phyloP scores from a whole-genome alignment of 768 basidiomycete genomes.

The Paxillus ammoniavirescens region DNA sequence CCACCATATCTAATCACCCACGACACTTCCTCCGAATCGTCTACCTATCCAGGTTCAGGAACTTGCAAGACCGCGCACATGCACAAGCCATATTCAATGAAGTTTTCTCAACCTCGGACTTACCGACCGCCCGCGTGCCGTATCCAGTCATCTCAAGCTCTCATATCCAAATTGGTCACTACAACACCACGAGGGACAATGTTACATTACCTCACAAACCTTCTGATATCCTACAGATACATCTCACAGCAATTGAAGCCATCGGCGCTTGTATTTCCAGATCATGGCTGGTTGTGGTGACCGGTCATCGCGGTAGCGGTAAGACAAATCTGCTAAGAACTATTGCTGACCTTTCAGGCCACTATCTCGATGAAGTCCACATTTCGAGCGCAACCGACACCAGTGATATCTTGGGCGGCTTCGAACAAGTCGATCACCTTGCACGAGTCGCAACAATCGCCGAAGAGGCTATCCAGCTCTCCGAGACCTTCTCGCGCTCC shows the following conservation, averaged over 20 bases:
- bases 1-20: slow-evolving; percentile 44
- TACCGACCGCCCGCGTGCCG: slow-evolving; percentile 40
- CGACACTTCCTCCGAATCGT: slow-evolving; percentile 63
- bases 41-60: slow-evolving; percentile 88
- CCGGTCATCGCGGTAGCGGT: slow-evolving; percentile 69
- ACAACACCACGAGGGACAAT: slow-evolving; percentile 35
- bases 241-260: slow-evolving; percentile 69
- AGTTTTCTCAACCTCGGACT: slow-evolving; percentile 39
- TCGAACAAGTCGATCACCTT: slow-evolving; percentile 82
- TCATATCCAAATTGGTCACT: slow-evolving; percentile 67
- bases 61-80: slow-evolving; percentile 54
- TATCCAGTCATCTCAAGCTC: slow-evolving; percentile 38
- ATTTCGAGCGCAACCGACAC: slow-evolving; percentile 90
- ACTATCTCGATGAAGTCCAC: slow-evolving; percentile 64
- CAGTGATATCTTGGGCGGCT: slow-evolving; percentile 90
- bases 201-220: slow-evolving; percentile 37
- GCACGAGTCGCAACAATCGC: slow-evolving; percentile 38
- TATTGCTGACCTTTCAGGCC: slow-evolving; percentile 71
- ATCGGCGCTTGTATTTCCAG: slow-evolving; percentile 69
- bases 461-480: slow-evolving; percentile 38
- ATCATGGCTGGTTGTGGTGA: slow-evolving; percentile 88
- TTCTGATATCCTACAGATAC: slow-evolving; percentile 55
- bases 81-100: slow-evolving; percentile 55
- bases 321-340: slow-evolving; percentile 75
- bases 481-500: slow-evolving; percentile 41